Conservation (phyloP, 2,329 filamentous ascomycete genomes). For the Cytospora paraplurivora region DNA sequence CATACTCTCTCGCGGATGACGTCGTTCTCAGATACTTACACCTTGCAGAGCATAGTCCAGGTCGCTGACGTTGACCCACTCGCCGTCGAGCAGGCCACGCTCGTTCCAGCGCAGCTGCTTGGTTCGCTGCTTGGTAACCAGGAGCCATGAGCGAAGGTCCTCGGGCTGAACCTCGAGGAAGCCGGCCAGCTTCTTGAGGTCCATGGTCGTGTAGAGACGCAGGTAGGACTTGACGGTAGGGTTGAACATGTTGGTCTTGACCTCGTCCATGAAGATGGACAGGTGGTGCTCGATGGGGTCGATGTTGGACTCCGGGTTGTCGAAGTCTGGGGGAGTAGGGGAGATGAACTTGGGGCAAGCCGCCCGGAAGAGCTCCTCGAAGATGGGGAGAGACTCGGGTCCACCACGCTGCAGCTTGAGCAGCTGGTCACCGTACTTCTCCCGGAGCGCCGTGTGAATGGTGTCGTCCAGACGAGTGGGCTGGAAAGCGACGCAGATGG, state of each 20-base stretch:
- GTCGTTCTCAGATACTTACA: constrained; percentile 55
- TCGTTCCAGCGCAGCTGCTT: constrained; percentile 95
- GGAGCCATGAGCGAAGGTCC: constrained; percentile 87
- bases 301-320: constrained; percentile 92
- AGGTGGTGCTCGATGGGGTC: constrained; percentile 98
- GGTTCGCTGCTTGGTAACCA: constrained; percentile 98
- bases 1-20: constrained; percentile 9
- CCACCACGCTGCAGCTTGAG: constrained; percentile 95
- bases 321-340: constrained; percentile 94
- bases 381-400: constrained; percentile 91
- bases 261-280: constrained; percentile 98
- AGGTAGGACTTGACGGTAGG: constrained; percentile 98
- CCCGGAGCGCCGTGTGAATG: constrained; percentile 94
- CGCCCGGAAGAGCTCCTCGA: constrained; percentile 95
- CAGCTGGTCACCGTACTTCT: constrained; percentile 99
- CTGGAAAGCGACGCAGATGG: constrained; percentile 98
- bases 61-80: constrained; percentile 90
- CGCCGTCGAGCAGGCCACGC: constrained; percentile 86
- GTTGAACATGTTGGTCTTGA: constrained; percentile 98
- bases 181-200: constrained; percentile 94
- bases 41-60: constrained; percentile 97
- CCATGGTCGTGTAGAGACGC: constrained; percentile 99
- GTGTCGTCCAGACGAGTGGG: constrained; percentile 97
- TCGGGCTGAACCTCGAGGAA: constrained; percentile 98
- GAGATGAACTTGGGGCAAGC: constrained; percentile 99